Evolutionary conservation across 805 yeast species (phyloP).

Genomic region (Middelhovenomyces tepae): DNA sequence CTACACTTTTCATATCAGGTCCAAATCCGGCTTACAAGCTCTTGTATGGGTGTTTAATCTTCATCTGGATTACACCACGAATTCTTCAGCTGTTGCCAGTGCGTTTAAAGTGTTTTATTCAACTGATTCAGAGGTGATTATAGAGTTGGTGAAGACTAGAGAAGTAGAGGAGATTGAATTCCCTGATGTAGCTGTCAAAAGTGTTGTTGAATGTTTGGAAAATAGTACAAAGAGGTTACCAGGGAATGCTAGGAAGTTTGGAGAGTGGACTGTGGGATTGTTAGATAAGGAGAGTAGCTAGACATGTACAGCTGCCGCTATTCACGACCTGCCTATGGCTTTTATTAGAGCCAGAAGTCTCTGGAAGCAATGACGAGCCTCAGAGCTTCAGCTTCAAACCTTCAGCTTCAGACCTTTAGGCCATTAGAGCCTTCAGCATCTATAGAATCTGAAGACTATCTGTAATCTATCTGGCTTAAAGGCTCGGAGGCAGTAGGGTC

Average conservation of each 20-base stretch:
- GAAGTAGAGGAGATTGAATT: constrained; percentile 34
- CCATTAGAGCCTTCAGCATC: too few species aligned
- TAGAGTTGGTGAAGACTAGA: constrained; percentile 23
- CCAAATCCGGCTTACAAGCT: constrained; percentile 7
- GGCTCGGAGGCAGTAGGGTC: too few species aligned
- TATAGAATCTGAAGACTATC: too few species aligned
- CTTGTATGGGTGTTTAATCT: constrained; percentile 45
- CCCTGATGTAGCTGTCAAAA: constrained; percentile 27
- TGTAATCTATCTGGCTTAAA: too few species aligned
- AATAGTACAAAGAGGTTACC: constrained; percentile 33
- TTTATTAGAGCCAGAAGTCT: too few species aligned
- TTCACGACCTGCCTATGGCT: too few species aligned
- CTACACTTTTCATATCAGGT: constrained; percentile 19
- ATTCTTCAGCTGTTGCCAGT: constrained; percentile 10
- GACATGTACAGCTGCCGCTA: too few species aligned
- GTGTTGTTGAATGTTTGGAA: constrained; percentile 26
- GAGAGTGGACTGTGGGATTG: constrained; percentile 26
- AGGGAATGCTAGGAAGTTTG: constrained; percentile 13
- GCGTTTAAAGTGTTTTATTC: constrained; percentile 42
- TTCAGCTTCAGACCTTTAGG: too few species aligned
- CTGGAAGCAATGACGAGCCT: too few species aligned
- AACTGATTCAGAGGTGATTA: constrained; percentile 24
- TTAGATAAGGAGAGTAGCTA: constrained; percentile 14
- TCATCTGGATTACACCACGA: constrained; percentile 27
- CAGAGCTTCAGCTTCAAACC: too few species aligned